phyloP scores from a whole-genome alignment of 441 rosid genomes.

The Pelargonium cotyledonis region DNA sequence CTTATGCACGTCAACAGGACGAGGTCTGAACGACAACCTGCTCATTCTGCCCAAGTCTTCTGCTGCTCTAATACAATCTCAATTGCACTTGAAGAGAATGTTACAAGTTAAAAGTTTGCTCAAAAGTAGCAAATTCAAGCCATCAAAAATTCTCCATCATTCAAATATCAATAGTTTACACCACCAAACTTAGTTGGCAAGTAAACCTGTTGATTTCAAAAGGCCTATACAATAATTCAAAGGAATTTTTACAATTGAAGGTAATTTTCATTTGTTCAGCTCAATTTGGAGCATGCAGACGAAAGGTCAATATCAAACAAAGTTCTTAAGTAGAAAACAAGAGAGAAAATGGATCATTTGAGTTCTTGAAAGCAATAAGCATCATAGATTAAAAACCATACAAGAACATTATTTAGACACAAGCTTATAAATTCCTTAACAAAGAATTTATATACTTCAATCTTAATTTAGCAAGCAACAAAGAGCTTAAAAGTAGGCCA shows the following conservation, averaged over 20 bases:
- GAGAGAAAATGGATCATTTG: no score
- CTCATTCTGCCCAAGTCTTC: conserved; percentile 7
- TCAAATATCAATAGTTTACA: not conserved
- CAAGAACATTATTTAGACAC: no score
- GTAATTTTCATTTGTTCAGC: not conserved
- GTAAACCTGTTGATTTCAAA: not conserved
- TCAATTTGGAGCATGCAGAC: not conserved
- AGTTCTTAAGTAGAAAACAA: not conserved
- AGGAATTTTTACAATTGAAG: not conserved
- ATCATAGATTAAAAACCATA: no score
- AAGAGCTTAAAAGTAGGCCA: not conserved
- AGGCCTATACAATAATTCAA: not conserved
- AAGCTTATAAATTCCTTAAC: not conserved
- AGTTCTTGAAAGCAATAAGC: no score
- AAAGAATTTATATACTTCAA: not conserved
- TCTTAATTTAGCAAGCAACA: not conserved
- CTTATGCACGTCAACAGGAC: conserved; percentile 6
- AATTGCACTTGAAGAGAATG: not conserved
- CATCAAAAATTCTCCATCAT: not conserved
- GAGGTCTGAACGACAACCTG: conserved; percentile 10
- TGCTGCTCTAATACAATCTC: not conserved
- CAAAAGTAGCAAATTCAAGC: not conserved
- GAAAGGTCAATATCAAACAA: not conserved
- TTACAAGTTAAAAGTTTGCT: not conserved
- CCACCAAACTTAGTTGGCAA: not conserved